Evolutionary conservation across 768 basidiomycete species (phyloP).

Genomic region (Rossbeevera mucosa): DNA sequence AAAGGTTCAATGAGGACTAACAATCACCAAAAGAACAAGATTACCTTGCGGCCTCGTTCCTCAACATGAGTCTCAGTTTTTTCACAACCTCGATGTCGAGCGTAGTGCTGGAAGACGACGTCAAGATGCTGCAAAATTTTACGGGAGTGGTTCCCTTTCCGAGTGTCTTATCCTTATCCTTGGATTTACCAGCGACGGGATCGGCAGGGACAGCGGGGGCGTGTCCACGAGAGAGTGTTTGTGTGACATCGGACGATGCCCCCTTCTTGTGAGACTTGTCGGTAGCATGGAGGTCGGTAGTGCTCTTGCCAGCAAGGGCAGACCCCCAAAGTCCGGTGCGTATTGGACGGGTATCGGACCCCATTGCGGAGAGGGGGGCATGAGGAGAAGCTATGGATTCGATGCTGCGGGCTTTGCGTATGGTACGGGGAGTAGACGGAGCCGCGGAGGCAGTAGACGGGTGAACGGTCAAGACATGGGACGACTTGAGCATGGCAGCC

Average conservation of each 20-base stretch:
- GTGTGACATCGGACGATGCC: constrained; percentile 52
- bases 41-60: constrained; percentile 89
- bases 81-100: constrained; percentile 86
- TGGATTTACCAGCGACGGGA: constrained; percentile 37
- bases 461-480: constrained; percentile 53
- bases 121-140: constrained; percentile 63
- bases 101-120: constrained; percentile 61
- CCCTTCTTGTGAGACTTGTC: constrained; percentile 51
- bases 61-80: constrained; percentile 77
- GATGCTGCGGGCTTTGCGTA: constrained; percentile 70
- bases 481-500: constrained; percentile 88
- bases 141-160: constrained; percentile 57
- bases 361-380: constrained; percentile 35
- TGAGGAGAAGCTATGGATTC: constrained; percentile 61
- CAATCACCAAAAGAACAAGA: constrained; percentile 9
- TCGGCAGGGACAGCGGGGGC: constrained; percentile 38
- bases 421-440: constrained; percentile 48
- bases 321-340: constrained; percentile 23
- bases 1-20: constrained; percentile 1
- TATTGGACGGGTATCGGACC: constrained; percentile 32
- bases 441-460: constrained; percentile 25
- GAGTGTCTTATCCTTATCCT: constrained; percentile 57
- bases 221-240: constrained; percentile 52
- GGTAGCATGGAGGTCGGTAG: constrained; percentile 24
- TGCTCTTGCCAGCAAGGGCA: constrained; percentile 29